Evolutionary conservation across 306 rosid genomes (phyloP), one percentile per base, ranked within the genome.

Genomic region (Ormosia emarginata): DNA sequence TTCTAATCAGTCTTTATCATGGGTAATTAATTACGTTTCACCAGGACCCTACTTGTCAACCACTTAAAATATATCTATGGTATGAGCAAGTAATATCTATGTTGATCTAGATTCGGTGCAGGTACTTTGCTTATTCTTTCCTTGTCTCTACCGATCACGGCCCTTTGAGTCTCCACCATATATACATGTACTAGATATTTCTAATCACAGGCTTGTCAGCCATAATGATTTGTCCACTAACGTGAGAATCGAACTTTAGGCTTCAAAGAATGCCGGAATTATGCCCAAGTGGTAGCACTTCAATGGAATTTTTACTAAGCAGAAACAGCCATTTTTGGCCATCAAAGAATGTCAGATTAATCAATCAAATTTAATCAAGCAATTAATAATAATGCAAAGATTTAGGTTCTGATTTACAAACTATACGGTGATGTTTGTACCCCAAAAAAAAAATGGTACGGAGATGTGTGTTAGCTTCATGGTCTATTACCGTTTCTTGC

Each of bases 21-120:
- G 50, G 44, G 17, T 56, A 76, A 64, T 63, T 56, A 76, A 64
- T 63, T 70, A 56, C 52, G 44, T 71, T 46, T 43, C 10, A 69
- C 32, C 34, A 43, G 8, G 41, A 72, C 80, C 79, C 57, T 76
- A 53, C 80, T 63, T 64, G 83, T 77, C 83, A 70, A n/a, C 72
- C 72, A 65, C 72, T 32, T 8, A 68, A 3, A 4, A 14, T 50
- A 14, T 14, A 18, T 58, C 12, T 52, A 13, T 47, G 69, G 52
- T 32, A 73, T 29, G 33, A 58, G 66, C 36, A 37, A 74, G 67
- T 52, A 40, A 64, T 53, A 6, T 73, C 71, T 30, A 37, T 40
- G 15, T 41, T 69, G 71, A 33, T 55, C 56, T 71, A 63, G 70
- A 61, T 79, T 79, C 67, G 39, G 67, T 55, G 66, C 66, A 65